Evolutionary conservation across 2,329 filamentous ascomycete genomes (phyloP).

Genomic region (Metarhizium album): DNA sequence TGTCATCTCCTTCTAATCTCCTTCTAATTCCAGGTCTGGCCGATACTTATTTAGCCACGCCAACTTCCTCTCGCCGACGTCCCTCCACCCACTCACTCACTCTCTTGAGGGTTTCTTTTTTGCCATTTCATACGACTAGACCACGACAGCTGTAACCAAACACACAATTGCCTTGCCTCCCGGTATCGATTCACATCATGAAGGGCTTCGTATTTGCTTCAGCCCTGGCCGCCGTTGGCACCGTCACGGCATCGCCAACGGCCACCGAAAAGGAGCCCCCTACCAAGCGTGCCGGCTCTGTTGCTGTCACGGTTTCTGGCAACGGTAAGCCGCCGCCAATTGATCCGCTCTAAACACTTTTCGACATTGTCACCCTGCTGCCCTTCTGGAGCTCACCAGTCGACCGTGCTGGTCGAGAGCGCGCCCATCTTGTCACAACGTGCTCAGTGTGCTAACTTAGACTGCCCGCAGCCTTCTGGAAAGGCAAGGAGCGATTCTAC

Average conservation of each 20-base stretch:
- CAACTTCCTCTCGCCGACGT: constrained; percentile 6
- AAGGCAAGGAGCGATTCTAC: constrained; percentile 43
- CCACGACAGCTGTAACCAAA: background rate
- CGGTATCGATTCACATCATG: constrained; percentile 30
- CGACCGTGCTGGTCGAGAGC: background rate
- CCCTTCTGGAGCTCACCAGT: background rate
- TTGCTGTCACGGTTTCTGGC: constrained; percentile 41
- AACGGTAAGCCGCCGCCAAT: constrained; percentile 36
- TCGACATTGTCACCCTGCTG: background rate
- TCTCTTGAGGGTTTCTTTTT: constrained; percentile 10
- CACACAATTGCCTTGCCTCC: constrained; percentile 8
- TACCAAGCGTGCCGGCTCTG: constrained; percentile 37
- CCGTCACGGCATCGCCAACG: constrained; percentile 39
- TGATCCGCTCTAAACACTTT: background rate
- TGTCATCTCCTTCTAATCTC: constrained; percentile 9
- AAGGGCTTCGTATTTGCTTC: constrained; percentile 36
- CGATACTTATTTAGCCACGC: background rate
- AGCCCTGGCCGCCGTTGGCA: constrained; percentile 34
- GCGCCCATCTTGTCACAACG: background rate
- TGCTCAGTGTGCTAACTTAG: constrained; percentile 1
- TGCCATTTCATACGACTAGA: constrained; percentile 2
- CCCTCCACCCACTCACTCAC: no score
- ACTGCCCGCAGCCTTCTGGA: constrained; percentile 39
- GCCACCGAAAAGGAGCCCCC: constrained; percentile 35
- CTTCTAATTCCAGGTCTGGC: constrained; percentile 3